Conservation (phyloP, 2,329 filamentous ascomycete genomes). For the Grosmannia huntii region DNA sequence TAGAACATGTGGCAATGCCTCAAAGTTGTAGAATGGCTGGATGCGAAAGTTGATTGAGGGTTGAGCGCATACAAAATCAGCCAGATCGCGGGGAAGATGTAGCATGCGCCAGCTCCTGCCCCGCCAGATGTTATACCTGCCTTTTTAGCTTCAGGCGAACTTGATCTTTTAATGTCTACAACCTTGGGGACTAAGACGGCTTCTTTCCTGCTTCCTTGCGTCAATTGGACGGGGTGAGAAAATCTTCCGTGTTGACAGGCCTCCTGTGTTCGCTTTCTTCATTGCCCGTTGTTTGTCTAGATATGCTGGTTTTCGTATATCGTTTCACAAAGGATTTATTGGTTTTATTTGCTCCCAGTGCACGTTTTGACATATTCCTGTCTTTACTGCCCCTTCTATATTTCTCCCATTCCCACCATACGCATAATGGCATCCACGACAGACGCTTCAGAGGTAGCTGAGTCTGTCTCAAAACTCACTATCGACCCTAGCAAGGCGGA, state of each 20-base stretch:
- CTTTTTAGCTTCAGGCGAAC: not conserved
- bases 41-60: not conserved
- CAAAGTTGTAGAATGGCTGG: too few species aligned
- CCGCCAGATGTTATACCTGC: not conserved
- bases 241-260: not conserved
- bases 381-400: not conserved
- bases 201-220: not conserved
- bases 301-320: too few species aligned
- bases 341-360: too few species aligned
- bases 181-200: not conserved
- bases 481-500: conserved; percentile 14
- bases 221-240: not conserved
- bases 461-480: conserved; percentile 18
- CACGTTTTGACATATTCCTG: too few species aligned
- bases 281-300: too few species aligned
- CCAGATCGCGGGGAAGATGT: conserved; percentile 7
- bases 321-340: too few species aligned
- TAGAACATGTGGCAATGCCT: too few species aligned
- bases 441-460: conserved; percentile 7
- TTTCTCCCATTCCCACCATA: not conserved
- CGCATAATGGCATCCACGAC: conserved; percentile 7
- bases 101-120: not conserved
- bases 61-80: not conserved
- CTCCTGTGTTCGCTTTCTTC: not conserved
- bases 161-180: not conserved